Evolutionary conservation across 441 rosid species (phyloP).

Genomic region (Euphorbia corollata): DNA sequence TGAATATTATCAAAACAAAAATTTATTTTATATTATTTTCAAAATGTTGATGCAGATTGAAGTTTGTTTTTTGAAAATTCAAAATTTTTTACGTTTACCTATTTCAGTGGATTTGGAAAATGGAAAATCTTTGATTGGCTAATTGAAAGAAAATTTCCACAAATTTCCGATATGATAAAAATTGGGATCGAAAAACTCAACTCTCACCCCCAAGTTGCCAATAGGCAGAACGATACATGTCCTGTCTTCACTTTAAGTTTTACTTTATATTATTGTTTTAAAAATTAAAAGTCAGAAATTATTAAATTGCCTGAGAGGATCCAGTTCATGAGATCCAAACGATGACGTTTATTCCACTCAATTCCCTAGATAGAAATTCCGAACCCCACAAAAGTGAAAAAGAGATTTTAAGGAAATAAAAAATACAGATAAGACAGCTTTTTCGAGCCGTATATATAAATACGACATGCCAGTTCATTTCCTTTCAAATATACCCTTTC

Average conservation of each 20-base stretch:
- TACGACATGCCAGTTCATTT: conserved; percentile 35
- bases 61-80: no score
- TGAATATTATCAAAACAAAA: no score
- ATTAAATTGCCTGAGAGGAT: conserved; percentile 20
- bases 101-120: no score
- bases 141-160: no score
- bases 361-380: conserved; percentile 24
- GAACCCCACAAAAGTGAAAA: conserved; percentile 1
- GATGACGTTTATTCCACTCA: conserved; percentile 37
- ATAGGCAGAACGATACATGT: background rate
- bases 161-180: no score
- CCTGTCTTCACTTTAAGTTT: background rate
- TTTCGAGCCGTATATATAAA: conserved; percentile 19
- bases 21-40: no score
- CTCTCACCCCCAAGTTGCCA: conserved; percentile 1
- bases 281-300: conserved; percentile 1
- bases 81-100: no score
- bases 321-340: conserved; percentile 36
- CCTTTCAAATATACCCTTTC: background rate
- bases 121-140: no score
- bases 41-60: no score
- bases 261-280: background rate
- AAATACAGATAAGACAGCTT: conserved; percentile 24
- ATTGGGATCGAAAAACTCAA: no score
- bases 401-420: background rate